Evolutionary conservation across 2,329 filamentous ascomycete species (phyloP), one percentile per base, ranked within the genome.

Genomic region (Sphaceloma murrayae): DNA sequence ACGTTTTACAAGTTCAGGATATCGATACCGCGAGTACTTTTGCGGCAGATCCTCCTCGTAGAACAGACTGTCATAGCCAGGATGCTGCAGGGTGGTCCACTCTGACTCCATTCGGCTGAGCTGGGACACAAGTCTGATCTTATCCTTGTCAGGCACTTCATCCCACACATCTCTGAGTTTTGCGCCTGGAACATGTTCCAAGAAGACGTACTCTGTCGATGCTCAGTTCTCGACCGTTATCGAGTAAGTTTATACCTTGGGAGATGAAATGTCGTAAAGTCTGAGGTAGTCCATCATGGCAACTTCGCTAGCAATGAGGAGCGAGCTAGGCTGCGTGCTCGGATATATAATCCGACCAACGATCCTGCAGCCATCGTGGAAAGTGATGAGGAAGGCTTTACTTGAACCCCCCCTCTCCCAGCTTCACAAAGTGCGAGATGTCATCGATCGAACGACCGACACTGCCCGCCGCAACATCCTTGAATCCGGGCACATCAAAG

Each of bases 401-500:
- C 34, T 45, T 17, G 19, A 38, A n/a, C 26, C 42, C 10, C 42
- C 39, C 24, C 40, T 48, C 46, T 7, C 22, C 46, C 11, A 45
- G 46, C 31, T 48, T 48, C 10, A 64, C 4, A 55, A 56, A 6
- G 58, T 49, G 49, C 62, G 66, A 7, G 31, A 49, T 9, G 52
- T 45, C 34, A 13, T 7, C 8, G 6, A 26, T 5, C 11, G 7
- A 13, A 14, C 34, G 34, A 10, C 58, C 54, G 40, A 58, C 43
- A 34, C 51, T 56, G 33, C 54, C 36, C 22, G 58, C 57, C 10
- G 60, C 60, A 24, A 62, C 39, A 14, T 48, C 48, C 48, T 62
- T 48, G 3, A 67, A 54, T 32, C 54, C 55, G 30, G 51, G 13
- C 3, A 67, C 54, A 48, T 66, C 56, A 46, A 66, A 66, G 5